phyloP scores from a whole-genome alignment of 345 rosid genomes.

The Toxicodendron radicans region DNA sequence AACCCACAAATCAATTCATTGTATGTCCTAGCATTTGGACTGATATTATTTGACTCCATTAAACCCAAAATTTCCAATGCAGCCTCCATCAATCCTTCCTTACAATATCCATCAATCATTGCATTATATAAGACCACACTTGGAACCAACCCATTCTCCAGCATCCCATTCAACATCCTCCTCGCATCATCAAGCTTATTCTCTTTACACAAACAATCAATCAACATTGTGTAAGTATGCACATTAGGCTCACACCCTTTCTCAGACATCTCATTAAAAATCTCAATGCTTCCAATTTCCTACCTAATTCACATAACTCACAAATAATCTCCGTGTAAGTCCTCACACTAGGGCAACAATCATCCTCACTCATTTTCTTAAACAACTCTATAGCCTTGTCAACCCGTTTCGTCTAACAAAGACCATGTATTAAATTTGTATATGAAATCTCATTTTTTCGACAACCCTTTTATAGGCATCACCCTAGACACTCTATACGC shows the following conservation, averaged over 20 bases:
- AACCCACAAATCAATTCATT: conserved; percentile 78
- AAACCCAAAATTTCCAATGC: conserved; percentile 63
- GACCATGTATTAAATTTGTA: conserved; percentile 76
- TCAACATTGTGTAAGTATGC: conserved; percentile 76
- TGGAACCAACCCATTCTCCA: conserved; percentile 62
- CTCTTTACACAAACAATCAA: conserved; percentile 61
- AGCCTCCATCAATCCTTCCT: conserved; percentile 58
- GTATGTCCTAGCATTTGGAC: conserved; percentile 75
- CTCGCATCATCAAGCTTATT: conserved; percentile 60
- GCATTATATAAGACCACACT: conserved; percentile 81
- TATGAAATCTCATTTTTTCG: conserved; percentile 75
- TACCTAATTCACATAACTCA: conserved; percentile 49
- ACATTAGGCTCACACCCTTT: conserved; percentile 71
- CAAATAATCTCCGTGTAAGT: conserved; percentile 75
- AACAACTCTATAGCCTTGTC: conserved; percentile 71
- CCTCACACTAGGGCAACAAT: conserved; percentile 65
- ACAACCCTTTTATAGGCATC: conserved; percentile 67
- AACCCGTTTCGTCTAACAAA: conserved; percentile 60
- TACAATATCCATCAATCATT: conserved; percentile 76
- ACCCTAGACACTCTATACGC: conserved; percentile 53
- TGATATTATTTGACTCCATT: conserved; percentile 60
- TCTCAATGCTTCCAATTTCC: conserved; percentile 59
- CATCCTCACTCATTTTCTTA: conserved; percentile 60
- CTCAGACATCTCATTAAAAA: conserved; percentile 60
- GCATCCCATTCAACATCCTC: conserved; percentile 49